A percentile compares a stretch with the other conserved stretches of the same genome.
These are phyloP conservation scores for Podaxis sp. DNA, from an alignment of 768 basidiomycete species.

Conservation along the genomic window DNA sequence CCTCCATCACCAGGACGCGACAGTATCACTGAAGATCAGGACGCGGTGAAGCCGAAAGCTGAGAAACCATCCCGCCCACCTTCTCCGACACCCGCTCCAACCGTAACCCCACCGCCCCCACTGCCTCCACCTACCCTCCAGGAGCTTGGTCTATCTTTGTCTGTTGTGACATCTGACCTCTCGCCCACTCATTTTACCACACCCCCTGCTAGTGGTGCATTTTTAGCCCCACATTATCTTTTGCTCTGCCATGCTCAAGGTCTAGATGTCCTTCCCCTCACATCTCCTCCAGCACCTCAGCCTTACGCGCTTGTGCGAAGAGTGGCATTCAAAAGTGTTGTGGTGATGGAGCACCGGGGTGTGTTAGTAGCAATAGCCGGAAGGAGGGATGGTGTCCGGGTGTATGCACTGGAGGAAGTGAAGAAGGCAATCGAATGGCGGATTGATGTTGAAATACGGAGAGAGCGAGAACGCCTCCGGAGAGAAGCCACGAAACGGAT, in stretches of 20 bases:
- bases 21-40: constrained; percentile 14
- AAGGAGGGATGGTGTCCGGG: constrained; percentile 80
- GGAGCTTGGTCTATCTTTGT: constrained; percentile 75
- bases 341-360: constrained; percentile 90
- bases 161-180: constrained; percentile 63
- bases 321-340: constrained; percentile 82
- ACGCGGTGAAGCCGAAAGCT: constrained; percentile 23
- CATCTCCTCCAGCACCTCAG: constrained; percentile 69
- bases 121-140: constrained; percentile 68
- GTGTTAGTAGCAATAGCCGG: constrained; percentile 91
- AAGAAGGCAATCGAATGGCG: constrained; percentile 87
- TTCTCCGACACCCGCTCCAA: constrained; percentile 50
- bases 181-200: constrained; percentile 76
- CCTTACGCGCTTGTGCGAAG: constrained; percentile 83
- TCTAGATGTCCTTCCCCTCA: constrained; percentile 78
- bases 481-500: constrained; percentile 64
- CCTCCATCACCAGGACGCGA: constrained; percentile 21
- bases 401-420: constrained; percentile 85
- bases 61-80: constrained; percentile 46
- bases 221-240: constrained; percentile 77
- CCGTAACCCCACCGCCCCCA: constrained; percentile 68
- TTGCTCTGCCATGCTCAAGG: constrained; percentile 85
- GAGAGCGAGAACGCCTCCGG: constrained; percentile 71
- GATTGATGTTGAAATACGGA: constrained; percentile 72
- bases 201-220: constrained; percentile 76